Conservation (phyloP, 2,329 filamentous ascomycete genomes). For the Alternaria atra region DNA sequence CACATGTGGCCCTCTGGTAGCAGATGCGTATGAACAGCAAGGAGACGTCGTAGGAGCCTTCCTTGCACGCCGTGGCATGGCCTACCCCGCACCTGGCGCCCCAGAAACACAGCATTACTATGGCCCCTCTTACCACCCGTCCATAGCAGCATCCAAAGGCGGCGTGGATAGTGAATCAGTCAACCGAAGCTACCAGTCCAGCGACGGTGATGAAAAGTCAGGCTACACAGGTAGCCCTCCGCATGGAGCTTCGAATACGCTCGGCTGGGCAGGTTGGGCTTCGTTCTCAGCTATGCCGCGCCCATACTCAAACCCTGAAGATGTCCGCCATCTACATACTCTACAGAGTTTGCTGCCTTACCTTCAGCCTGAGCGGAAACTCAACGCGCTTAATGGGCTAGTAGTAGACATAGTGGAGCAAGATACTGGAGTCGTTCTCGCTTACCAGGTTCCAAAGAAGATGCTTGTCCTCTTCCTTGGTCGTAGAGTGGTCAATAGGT, state of each 20-base stretch:
- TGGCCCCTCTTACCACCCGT: neutral
- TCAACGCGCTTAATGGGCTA: conserved; percentile 16
- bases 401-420: conserved; percentile 28
- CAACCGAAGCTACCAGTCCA: neutral
- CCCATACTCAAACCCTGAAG: conserved; percentile 28
- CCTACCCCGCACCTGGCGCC: neutral
- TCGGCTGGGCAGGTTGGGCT: neutral
- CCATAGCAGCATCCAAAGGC: neutral
- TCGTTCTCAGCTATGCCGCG: neutral
- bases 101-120: neutral
- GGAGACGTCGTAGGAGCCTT: conserved; percentile 23
- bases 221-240: neutral
- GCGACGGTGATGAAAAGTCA: conserved; percentile 5
- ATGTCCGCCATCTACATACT: conserved; percentile 29
- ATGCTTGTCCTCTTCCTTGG: conserved; percentile 32
- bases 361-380: conserved; percentile 23
- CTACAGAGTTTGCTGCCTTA: conserved; percentile 24
- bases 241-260: neutral
- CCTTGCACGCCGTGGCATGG: conserved; percentile 8
- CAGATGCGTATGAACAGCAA: neutral
- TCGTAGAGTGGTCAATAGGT: conserved; percentile 21
- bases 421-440: conserved; percentile 7
- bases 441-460: conserved; percentile 25
- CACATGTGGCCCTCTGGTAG: neutral
- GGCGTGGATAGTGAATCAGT: neutral